Base-by-base conservation (phyloP, 2,329 filamentous ascomycete species). In the Gyromitra esculenta region DNA sequence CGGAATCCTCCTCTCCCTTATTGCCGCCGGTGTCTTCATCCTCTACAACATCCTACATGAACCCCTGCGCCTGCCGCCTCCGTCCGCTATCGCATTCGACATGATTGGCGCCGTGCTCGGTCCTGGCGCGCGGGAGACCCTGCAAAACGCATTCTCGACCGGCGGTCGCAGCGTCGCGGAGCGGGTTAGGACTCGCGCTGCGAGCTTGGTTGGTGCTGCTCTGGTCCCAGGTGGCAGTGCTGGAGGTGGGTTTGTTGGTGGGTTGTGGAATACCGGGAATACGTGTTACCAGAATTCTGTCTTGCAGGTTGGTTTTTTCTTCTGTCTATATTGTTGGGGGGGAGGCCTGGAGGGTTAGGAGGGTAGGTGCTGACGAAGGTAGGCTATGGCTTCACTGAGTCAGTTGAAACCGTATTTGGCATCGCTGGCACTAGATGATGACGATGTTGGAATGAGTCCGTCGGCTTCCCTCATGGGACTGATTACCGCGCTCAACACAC, bases 251-350 rank as follows among this genome's bases (percentile, higher is more conserved):
- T 67, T 70, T 9, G 78, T 79, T 2, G 78, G 78, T 1, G 96
- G 96, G 0, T 85, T 98, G 68, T 93, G 93, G 8, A 99, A 99
- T 83, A 91, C 90, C 85, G 93, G 97, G 85, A 97, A 97, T 82
- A 97, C 94, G 0, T 98, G 96, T 85, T 99, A 97, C 83, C 96
- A 98, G 84, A 99, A 99, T 83, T 97, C 94, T 82, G 91, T 97
- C 21, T 89, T 99, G 9, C 94, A 97, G 83, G 90, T 91, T 5
- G 85, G 73, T 67, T 41, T 41, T 43, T 21, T 11, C 43, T 5
- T 63, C 37, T 15, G 21, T 18, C 37, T 45, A 18, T 8, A 8
- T 43, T 31, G 7, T 39, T n/a, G 5, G 31, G 7, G 8, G 25
- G 25, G n/a, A n/a, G 25, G 25, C 2, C 0, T 2, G 25, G 25